A percentile compares a stretch with the other conserved stretches of the same genome.
Evolutionary conservation across 1,139 yeast genomes (phyloP).

Genomic region (Hemisphaericaspora subhashii): DNA sequence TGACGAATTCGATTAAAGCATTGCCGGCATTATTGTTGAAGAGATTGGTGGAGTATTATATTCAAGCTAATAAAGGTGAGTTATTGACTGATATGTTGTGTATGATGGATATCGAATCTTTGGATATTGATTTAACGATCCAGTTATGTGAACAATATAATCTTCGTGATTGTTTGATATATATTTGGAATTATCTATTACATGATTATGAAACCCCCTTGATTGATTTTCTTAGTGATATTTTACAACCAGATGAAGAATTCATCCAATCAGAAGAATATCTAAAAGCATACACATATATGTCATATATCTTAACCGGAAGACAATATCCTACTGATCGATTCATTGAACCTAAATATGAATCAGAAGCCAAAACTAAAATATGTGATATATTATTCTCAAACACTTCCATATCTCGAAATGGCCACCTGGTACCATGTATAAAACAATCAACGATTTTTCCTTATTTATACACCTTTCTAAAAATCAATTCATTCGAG

Average conservation of each 20-base stretch:
- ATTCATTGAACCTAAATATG: conserved; percentile 31
- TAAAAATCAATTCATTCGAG: conserved; percentile 53
- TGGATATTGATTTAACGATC: conserved; percentile 74
- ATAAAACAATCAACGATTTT: conserved; percentile 44
- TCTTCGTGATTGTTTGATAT: conserved; percentile 60
- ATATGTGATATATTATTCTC: conserved; percentile 57
- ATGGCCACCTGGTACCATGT: conserved; percentile 11
- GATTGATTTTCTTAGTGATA: conserved; percentile 49
- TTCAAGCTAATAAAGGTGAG: conserved; percentile 40
- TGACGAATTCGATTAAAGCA: conserved; percentile 41
- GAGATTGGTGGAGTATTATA: conserved; percentile 54
- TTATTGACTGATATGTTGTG: conserved; percentile 66
- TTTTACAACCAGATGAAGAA: conserved; percentile 20
- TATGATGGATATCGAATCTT: conserved; percentile 57
- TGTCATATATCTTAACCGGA: conserved; percentile 72
- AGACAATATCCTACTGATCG: conserved; percentile 74
- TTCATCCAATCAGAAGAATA: conserved; percentile 19
- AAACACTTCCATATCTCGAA: conserved; percentile 12
- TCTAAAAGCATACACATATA: conserved; percentile 53
- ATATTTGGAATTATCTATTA: conserved; percentile 66
- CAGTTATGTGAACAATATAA: conserved; percentile 54
- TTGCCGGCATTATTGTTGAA: conserved; percentile 67
- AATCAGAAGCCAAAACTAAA: conserved; percentile 40
- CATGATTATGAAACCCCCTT: conserved; percentile 71
- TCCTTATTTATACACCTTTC: conserved; percentile 55